phyloP scores from a whole-genome alignment of 345 rosid genomes.

The Erucastrum elatum region DNA sequence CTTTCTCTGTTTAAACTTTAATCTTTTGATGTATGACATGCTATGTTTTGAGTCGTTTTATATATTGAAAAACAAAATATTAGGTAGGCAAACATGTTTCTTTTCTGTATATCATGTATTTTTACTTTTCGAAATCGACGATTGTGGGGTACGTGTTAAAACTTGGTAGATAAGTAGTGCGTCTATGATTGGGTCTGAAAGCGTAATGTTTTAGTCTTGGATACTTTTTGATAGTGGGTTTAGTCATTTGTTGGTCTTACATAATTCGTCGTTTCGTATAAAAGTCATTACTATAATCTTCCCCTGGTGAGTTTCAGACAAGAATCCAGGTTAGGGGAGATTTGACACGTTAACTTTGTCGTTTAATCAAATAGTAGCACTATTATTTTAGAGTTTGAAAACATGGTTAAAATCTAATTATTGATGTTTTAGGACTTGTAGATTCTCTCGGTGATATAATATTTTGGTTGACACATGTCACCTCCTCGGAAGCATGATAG shows the following conservation, averaged over 20 bases:
- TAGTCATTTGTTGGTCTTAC: not conserved
- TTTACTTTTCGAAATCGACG: slow-evolving; percentile 2
- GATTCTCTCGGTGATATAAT: slow-evolving; percentile 12
- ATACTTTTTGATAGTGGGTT: slow-evolving; percentile 7
- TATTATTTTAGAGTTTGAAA: not conserved
- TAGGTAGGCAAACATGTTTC: slow-evolving; percentile 28
- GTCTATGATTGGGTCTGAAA: slow-evolving; percentile 22
- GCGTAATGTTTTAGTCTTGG: slow-evolving; percentile 24
- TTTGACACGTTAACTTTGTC: slow-evolving; percentile 12
- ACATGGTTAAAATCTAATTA: slow-evolving; percentile 13
- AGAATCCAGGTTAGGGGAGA: slow-evolving; percentile 33
- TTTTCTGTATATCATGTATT: not conserved
- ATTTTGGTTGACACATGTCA: slow-evolving; percentile 16
- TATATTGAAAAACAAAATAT: not conserved
- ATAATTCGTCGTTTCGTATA: not conserved
- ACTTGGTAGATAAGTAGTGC: slow-evolving; percentile 17
- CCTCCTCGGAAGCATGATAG: slow-evolving; percentile 20
- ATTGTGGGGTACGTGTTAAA: slow-evolving; percentile 15
- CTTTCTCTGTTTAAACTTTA: slow-evolving; percentile 17
- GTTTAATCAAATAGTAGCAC: not conserved
- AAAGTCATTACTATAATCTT: not conserved
- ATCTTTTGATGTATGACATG: slow-evolving; percentile 16
- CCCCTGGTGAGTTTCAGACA: not conserved
- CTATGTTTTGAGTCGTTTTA: not conserved
- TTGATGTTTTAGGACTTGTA: slow-evolving; percentile 22